A percentile compares a stretch with the other conserved stretches of the same genome.
These are phyloP conservation scores for Salix udensis DNA, from an alignment of 345 rosid species.

Conservation along the genomic window DNA sequence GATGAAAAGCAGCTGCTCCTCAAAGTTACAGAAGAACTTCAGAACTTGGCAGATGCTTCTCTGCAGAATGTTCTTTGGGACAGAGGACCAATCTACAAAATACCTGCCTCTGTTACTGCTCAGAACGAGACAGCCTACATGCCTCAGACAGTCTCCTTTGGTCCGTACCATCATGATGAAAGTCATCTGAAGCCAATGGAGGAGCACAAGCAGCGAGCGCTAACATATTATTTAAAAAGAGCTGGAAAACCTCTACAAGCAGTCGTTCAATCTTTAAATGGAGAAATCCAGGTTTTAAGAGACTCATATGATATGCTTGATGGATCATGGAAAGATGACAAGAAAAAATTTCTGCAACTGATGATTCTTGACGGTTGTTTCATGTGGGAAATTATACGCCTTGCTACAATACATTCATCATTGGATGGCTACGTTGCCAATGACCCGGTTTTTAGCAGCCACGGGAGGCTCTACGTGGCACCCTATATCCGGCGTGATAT, in stretches of 20 bases:
- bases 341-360: constrained; percentile 25
- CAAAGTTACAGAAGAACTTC: constrained; percentile 4
- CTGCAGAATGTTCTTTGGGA: constrained; percentile 21
- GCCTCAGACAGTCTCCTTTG: constrained; percentile 41
- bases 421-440: constrained; percentile 27
- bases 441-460: constrained; percentile 47
- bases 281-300: constrained; percentile 18
- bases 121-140: constrained; percentile 34
- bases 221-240: constrained; percentile 31
- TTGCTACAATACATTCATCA: background rate
- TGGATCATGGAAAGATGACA: constrained; percentile 20
- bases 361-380: constrained; percentile 55
- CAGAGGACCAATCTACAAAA: constrained; percentile 36
- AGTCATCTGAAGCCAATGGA: constrained; percentile 38
- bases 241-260: constrained; percentile 7
- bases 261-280: constrained; percentile 19
- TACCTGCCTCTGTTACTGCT: constrained; percentile 31
- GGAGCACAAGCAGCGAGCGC: constrained; percentile 40
- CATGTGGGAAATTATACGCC: constrained; percentile 43
- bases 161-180: constrained; percentile 40
- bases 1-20: constrained; percentile 12
- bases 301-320: constrained; percentile 31
- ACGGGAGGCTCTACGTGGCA: constrained; percentile 34
- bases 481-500: constrained; percentile 44
- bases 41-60: constrained; percentile 13